Evolutionary conservation across 2,329 filamentous ascomycete species (phyloP).

Genomic region (Paraphaeosphaeria minitans): DNA sequence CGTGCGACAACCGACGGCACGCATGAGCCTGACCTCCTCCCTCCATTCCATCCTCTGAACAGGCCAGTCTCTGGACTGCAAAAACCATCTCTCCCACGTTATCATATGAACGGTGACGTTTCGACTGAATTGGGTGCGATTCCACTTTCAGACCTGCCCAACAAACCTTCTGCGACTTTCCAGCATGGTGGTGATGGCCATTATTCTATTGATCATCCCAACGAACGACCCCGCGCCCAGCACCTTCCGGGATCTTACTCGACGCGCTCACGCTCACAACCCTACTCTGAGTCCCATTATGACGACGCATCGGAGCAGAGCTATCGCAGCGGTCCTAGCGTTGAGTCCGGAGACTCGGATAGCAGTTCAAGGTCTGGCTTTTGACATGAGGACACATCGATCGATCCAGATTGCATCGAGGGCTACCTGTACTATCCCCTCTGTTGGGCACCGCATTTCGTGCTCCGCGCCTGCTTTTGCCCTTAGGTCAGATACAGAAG

Average conservation of each 20-base stretch:
- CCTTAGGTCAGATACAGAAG: slow-evolving; percentile 18
- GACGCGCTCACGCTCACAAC: slow-evolving; percentile 13
- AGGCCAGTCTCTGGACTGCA: slow-evolving; percentile 6
- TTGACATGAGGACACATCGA: slow-evolving; percentile 34
- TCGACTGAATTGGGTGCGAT: slow-evolving; percentile 9
- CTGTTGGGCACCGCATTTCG: slow-evolving; percentile 41
- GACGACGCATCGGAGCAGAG: slow-evolving; percentile 27
- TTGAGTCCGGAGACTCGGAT: slow-evolving; percentile 33
- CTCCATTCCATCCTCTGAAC: slow-evolving; percentile 19
- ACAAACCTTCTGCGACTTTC: slow-evolving; percentile 24
- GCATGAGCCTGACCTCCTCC: slow-evolving; percentile 31
- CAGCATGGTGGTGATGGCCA: slow-evolving; percentile 36
- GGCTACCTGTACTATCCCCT: slow-evolving; percentile 38
- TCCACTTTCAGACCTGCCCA: slow-evolving; percentile 21
- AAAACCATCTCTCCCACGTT: slow-evolving; percentile 11
- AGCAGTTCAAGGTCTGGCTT: slow-evolving; percentile 24
- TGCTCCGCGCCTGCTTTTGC: slow-evolving; percentile 43
- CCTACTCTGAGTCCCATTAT: slow-evolving; percentile 18
- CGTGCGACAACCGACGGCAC: slow-evolving; percentile 33
- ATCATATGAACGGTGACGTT: not conserved
- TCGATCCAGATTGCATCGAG: slow-evolving; percentile 29
- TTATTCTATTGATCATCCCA: slow-evolving; percentile 28
- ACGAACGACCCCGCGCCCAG: slow-evolving; percentile 29
- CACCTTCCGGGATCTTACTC: slow-evolving; percentile 20
- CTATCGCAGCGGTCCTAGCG: slow-evolving; percentile 33